These are phyloP conservation scores for Tilletia caries DNA, from an alignment of 1,284 basidiomycete species.

Conservation along the genomic window DNA sequence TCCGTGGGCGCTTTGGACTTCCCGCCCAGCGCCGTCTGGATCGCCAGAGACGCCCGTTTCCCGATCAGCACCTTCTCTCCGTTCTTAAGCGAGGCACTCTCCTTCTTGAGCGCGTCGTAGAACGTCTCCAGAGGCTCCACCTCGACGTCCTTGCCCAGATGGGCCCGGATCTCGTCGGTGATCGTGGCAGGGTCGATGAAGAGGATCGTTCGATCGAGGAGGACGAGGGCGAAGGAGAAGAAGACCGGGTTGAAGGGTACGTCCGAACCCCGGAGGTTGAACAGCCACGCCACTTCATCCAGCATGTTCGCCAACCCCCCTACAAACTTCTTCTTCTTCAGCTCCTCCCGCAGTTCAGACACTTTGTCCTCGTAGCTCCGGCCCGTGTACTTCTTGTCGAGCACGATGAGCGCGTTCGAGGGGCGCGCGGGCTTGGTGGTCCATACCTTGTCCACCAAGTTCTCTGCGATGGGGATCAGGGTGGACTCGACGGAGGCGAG, in stretches of 20 bases:
- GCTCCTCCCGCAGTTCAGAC: slow-evolving; percentile 38
- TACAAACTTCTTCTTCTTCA: slow-evolving; percentile 34
- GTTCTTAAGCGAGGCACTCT: slow-evolving; percentile 26
- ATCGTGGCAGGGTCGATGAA: slow-evolving; percentile 65
- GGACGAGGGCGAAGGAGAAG: slow-evolving; percentile 84
- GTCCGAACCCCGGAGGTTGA: slow-evolving; percentile 88
- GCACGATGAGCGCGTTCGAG: slow-evolving; percentile 66
- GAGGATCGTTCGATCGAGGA: slow-evolving; percentile 63
- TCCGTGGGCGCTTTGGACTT: slow-evolving; percentile 32
- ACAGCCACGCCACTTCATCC: slow-evolving; percentile 64
- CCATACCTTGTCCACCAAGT: slow-evolving; percentile 84
- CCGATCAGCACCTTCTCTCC: slow-evolving; percentile 40
- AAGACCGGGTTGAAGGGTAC: slow-evolving; percentile 91
- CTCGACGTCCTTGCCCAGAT: slow-evolving; percentile 64
- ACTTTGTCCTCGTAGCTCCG: slow-evolving; percentile 35
- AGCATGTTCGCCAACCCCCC: slow-evolving; percentile 51
- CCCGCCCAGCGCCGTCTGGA: slow-evolving; percentile 50
- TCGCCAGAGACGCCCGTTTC: slow-evolving; percentile 46
- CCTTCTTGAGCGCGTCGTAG: slow-evolving; percentile 40
- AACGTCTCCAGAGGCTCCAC: slow-evolving; percentile 65
- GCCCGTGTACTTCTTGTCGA: slow-evolving; percentile 70
- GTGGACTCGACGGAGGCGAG: slow-evolving; percentile 29
- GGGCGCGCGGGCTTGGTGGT: slow-evolving; percentile 68
- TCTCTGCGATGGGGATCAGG: slow-evolving; percentile 59
- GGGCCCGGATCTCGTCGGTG: slow-evolving; percentile 60